These are phyloP conservation scores for Apiospora phragmitis DNA, from an alignment of 2,329 filamentous ascomycete genomes.

Conservation along the genomic window DNA sequence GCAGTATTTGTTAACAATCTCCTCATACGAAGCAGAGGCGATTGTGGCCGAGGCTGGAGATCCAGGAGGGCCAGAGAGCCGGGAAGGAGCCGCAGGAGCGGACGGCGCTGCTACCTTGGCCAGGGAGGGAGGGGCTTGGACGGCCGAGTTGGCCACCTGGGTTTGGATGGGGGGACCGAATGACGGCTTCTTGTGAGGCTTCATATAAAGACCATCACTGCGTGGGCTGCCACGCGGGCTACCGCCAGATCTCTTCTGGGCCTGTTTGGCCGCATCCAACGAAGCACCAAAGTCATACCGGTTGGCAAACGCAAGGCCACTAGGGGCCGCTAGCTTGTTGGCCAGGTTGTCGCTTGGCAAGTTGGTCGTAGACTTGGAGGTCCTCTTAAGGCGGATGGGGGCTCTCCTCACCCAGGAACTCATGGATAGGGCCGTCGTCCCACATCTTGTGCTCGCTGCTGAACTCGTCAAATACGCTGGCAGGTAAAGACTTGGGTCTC, in stretches of 20 bases:
- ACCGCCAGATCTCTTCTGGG: conserved; percentile 64
- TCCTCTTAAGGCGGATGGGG: conserved; percentile 68
- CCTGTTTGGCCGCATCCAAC: conserved; percentile 77
- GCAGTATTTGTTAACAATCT: conserved; percentile 98
- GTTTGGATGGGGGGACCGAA: conserved; percentile 21
- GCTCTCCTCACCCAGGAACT: conserved; percentile 69
- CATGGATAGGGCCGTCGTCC: conserved; percentile 58
- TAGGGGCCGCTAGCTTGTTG: conserved; percentile 52
- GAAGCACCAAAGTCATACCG: conserved; percentile 97
- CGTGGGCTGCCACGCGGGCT: conserved; percentile 39
- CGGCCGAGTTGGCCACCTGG: conserved; percentile 4
- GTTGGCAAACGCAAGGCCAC: conserved; percentile 79
- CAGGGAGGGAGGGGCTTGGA: not conserved
- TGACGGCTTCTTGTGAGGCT: conserved; percentile 44
- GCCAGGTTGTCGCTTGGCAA: conserved; percentile 63
- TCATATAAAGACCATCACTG: conserved; percentile 57
- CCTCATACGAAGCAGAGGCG: conserved; percentile 88
- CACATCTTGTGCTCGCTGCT: conserved; percentile 56
- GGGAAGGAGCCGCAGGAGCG: conserved; percentile 25
- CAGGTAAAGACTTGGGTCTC: conserved; percentile 55
- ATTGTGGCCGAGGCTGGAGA: conserved; percentile 56
- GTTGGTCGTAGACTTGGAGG: conserved; percentile 62
- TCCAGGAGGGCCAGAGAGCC: conserved; percentile 44
- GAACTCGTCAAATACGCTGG: conserved; percentile 70
- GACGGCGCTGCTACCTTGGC: conserved; percentile 16